Evolutionary conservation across 176 grass and related monocot species (phyloP).

Genomic region (Zizania latifolia): DNA sequence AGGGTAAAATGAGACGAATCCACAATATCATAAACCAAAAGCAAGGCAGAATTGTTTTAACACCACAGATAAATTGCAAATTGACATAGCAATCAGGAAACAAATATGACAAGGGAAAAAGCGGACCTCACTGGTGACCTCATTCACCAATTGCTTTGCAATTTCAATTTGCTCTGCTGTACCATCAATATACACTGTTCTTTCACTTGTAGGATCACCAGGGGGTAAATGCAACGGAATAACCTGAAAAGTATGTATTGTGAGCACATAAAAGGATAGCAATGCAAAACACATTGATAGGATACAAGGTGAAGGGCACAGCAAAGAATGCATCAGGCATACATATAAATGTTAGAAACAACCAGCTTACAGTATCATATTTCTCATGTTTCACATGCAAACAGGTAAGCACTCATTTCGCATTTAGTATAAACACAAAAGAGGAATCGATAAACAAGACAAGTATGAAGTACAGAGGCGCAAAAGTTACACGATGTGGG

Average conservation of each 20-base stretch:
- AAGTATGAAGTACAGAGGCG: too few species aligned
- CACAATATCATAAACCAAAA: slow-evolving; percentile 11
- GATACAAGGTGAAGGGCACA: not conserved
- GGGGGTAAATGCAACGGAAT: slow-evolving; percentile 85
- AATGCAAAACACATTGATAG: slow-evolving; percentile 7
- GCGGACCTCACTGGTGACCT: slow-evolving; percentile 88
- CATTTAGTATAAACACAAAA: not conserved
- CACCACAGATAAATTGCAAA: slow-evolving; percentile 19
- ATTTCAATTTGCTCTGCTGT: slow-evolving; percentile 83
- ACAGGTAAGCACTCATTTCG: not conserved
- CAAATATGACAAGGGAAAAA: slow-evolving; percentile 19
- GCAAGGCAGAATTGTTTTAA: slow-evolving; percentile 16
- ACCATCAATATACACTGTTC: slow-evolving; percentile 89
- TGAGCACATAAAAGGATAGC: slow-evolving; percentile 16
- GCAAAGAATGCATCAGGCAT: not conserved
- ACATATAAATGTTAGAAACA: not conserved
- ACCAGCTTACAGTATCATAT: not conserved
- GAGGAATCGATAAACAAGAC: too few species aligned
- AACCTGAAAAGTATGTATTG: slow-evolving; percentile 53
- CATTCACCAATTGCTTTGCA: slow-evolving; percentile 89
- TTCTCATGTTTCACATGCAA: not conserved
- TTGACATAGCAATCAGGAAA: slow-evolving; percentile 2
- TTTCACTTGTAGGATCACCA: slow-evolving; percentile 79
- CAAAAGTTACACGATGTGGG: too few species aligned
- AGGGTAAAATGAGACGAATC: not conserved